These are phyloP conservation scores for Juncus inflexus DNA, from an alignment of 176 grass and related monocot species.

Conservation along the genomic window DNA sequence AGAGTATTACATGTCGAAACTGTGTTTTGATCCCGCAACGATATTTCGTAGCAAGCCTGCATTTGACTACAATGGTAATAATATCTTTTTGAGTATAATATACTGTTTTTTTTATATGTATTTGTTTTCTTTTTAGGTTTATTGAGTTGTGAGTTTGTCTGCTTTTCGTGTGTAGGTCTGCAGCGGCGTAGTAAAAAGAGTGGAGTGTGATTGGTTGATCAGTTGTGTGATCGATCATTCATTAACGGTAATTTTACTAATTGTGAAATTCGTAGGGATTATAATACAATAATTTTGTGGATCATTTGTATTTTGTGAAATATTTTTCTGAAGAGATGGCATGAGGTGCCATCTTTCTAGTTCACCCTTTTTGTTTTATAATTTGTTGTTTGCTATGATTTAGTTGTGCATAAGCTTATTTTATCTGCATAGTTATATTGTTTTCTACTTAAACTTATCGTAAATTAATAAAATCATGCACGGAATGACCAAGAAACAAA, in stretches of 20 bases:
- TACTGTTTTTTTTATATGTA: neutral
- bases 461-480: too few species aligned
- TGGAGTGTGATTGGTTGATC: constrained; percentile 19
- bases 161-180: constrained; percentile 47
- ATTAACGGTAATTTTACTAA: too few species aligned
- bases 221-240: too few species aligned
- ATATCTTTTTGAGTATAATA: constrained; percentile 17
- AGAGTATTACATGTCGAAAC: constrained; percentile 46
- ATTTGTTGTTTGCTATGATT: constrained; percentile 4
- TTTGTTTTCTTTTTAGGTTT: neutral
- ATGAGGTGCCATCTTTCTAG: constrained; percentile 12
- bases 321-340: constrained; percentile 1
- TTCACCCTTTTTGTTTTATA: neutral
- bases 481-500: too few species aligned
- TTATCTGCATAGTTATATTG: too few species aligned
- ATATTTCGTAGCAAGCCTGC: constrained; percentile 50
- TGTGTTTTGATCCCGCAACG: constrained; percentile 35
- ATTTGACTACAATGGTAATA: constrained; percentile 53
- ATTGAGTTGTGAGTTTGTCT: constrained; percentile 22
- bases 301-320: constrained; percentile 7
- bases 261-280: too few species aligned
- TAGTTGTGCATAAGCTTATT: constrained; percentile 18
- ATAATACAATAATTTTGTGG: too few species aligned
- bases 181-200: constrained; percentile 19
- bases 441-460: too few species aligned